Evolutionary conservation across 306 rosid genomes (phyloP).

Genomic region (Vicia faba): DNA sequence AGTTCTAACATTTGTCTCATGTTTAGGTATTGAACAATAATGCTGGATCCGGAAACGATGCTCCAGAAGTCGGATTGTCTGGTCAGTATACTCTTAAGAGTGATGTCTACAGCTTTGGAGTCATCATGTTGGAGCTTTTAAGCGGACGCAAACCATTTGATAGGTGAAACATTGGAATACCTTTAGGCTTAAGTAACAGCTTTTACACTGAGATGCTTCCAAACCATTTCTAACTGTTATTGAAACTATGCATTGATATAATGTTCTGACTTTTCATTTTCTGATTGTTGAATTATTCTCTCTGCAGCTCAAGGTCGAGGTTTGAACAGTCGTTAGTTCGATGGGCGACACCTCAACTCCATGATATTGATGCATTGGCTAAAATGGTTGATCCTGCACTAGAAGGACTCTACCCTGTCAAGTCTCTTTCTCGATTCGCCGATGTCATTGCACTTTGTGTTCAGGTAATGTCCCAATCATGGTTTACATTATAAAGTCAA

Average conservation of each 20-base stretch:
- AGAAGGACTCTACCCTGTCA: slow-evolving; percentile 88
- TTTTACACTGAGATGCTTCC: neutral
- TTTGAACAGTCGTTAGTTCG: slow-evolving; percentile 90
- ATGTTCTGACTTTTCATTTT: slow-evolving; percentile 6
- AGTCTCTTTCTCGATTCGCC: slow-evolving; percentile 96
- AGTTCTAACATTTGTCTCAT: slow-evolving; percentile 35
- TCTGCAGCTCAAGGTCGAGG: slow-evolving; percentile 75
- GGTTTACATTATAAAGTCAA: too few species aligned
- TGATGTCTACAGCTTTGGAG: slow-evolving; percentile 92
- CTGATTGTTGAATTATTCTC: slow-evolving; percentile 30
- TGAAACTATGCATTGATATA: slow-evolving; percentile 12
- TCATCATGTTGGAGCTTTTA: slow-evolving; percentile 94
- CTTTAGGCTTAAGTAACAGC: slow-evolving; percentile 1
- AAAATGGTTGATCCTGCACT: slow-evolving; percentile 97
- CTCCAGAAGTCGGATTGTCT: slow-evolving; percentile 84
- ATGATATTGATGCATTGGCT: slow-evolving; percentile 90
- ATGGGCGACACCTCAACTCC: slow-evolving; percentile 99
- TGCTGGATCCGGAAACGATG: slow-evolving; percentile 77
- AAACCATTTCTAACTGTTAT: neutral
- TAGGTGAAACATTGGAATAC: slow-evolving; percentile 51
- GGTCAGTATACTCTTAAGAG: slow-evolving; percentile 80
- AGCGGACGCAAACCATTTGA: slow-evolving; percentile 94
- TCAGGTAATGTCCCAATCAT: slow-evolving; percentile 63
- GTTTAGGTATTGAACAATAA: slow-evolving; percentile 68
- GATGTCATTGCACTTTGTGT: slow-evolving; percentile 95